Base-by-base conservation (phyloP, 106 monocot species). In the Dendrobium officinale region DNA sequence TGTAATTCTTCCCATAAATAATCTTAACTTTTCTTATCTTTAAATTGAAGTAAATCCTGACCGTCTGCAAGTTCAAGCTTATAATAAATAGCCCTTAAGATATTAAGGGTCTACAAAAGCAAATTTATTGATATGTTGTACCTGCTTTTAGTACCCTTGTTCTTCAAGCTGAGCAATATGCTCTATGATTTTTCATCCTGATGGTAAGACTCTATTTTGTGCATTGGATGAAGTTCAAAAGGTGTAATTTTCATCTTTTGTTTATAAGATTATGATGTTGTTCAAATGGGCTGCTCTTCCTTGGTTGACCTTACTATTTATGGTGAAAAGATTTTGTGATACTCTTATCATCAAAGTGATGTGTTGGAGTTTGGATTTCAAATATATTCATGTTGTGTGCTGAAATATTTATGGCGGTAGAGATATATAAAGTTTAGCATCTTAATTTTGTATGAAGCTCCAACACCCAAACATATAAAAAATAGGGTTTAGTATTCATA, bases 151-250 rank as follows among this genome's bases (percentile, higher is more conserved):
- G 16, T 43, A 72, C 64, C 75, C 16, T 29, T 70, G 47, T 42
- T 72, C 49, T 16, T 72, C 82, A 95, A 92, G 84, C 79, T 73
- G 83, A 77, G 93, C 92, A 18, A 89, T 94, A 75, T 83, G 88
- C 27, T 92, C 96, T 27, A 86, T 89, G 86, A 80, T 86, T 79
- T 97, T 97, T 90, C 94, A 97, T 72, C 96, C 94, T 64, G 96
- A 97, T 90, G 96, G 96, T 72, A 92, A 86, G 84, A 90, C 93
- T 31, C 81, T 97, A 16, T 92, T 97, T 43, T 97, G 96, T 82
- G 96, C 90, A 72, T 84, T 89, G 76, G 94, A 97, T 83, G 83
- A 82, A 68, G 79, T 79, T 75, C 79, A 92, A 79, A 97, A 94
- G 90, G 96, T 93, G 55, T 4, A 42, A 70, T 22, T 29, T 70